Percentiles rank a stretch among this genome's conserved stretches.
Evolutionary conservation across 306 rosid species (phyloP).

Genomic region (Trifolium pratense): DNA sequence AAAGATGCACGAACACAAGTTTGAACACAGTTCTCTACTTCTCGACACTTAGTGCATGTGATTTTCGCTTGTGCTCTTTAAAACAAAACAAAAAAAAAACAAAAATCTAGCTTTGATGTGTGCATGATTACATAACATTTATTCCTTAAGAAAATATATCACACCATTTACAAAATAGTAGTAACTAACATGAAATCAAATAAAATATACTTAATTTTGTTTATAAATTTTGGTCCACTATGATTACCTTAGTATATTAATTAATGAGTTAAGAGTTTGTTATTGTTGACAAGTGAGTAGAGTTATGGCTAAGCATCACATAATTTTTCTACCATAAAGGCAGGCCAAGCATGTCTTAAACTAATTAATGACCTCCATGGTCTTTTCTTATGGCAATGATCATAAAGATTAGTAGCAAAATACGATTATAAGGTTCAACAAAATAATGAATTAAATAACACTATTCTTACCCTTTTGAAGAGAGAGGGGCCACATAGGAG

Average conservation of each 20-base stretch:
- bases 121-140: constrained; percentile 22
- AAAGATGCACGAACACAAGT: no score
- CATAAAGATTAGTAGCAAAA: constrained; percentile 47
- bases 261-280: constrained; percentile 29
- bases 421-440: constrained; percentile 51
- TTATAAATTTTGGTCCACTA: not conserved
- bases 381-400: constrained; percentile 52
- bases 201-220: no score
- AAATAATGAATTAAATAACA: constrained; percentile 47
- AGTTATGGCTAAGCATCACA: constrained; percentile 36
- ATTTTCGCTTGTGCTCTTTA: no score
- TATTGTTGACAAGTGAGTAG: constrained; percentile 28
- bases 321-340: constrained; percentile 56
- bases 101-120: not conserved
- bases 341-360: constrained; percentile 65
- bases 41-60: no score
- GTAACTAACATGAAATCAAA: not conserved
- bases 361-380: constrained; percentile 47
- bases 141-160: no score
- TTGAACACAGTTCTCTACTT: not conserved
- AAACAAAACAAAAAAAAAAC: no score
- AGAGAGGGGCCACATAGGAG: constrained; percentile 49
- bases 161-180: not conserved
- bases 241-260: constrained; percentile 24
- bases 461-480: constrained; percentile 42